Percentiles rank a stretch among this genome's conserved stretches.
phyloP scores from a whole-genome alignment of 2,329 filamentous ascomycete species.

The Trichoderma lentiforme region DNA sequence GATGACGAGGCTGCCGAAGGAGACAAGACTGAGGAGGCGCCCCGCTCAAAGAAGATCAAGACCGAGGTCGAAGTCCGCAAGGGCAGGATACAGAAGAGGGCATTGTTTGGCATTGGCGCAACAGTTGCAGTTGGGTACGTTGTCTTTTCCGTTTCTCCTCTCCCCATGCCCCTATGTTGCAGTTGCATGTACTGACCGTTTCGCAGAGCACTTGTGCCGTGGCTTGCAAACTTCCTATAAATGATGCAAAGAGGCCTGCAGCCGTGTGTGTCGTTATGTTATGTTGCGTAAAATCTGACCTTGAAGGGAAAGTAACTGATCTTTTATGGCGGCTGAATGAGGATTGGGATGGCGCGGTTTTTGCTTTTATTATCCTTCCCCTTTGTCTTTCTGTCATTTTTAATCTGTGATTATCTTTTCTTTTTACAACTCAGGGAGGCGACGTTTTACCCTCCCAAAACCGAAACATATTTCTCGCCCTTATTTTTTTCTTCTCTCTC shows the following conservation, averaged over 20 bases:
- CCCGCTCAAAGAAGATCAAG: constrained; percentile 70
- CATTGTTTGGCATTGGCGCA: constrained; percentile 80
- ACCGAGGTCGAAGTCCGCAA: constrained; percentile 79
- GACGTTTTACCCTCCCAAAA: not conserved
- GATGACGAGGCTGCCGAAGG: constrained; percentile 45
- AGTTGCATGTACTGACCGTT: not conserved
- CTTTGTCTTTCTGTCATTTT: constrained; percentile 12
- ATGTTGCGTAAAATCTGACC: constrained; percentile 16
- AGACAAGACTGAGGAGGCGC: constrained; percentile 38
- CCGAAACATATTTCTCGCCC: constrained; percentile 8
- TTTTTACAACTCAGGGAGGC: constrained; percentile 1
- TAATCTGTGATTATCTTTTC: constrained; percentile 16
- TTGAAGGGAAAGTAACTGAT: constrained; percentile 6
- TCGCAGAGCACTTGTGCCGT: constrained; percentile 46
- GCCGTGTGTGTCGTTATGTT: constrained; percentile 8
- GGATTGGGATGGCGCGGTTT: constrained; percentile 17
- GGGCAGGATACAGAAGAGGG: constrained; percentile 81
- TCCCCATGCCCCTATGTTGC: not conserved
- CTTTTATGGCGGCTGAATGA: constrained; percentile 17
- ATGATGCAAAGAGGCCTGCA: not conserved
- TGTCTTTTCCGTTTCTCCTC: not conserved
- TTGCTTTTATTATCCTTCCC: constrained; percentile 1
- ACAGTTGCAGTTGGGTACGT: constrained; percentile 90
- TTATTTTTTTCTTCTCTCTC: not conserved
- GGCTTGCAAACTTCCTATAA: constrained; percentile 51